These are phyloP conservation scores for Trametes hirsuta DNA, from an alignment of 1,284 basidiomycete species.

Conservation along the genomic window DNA sequence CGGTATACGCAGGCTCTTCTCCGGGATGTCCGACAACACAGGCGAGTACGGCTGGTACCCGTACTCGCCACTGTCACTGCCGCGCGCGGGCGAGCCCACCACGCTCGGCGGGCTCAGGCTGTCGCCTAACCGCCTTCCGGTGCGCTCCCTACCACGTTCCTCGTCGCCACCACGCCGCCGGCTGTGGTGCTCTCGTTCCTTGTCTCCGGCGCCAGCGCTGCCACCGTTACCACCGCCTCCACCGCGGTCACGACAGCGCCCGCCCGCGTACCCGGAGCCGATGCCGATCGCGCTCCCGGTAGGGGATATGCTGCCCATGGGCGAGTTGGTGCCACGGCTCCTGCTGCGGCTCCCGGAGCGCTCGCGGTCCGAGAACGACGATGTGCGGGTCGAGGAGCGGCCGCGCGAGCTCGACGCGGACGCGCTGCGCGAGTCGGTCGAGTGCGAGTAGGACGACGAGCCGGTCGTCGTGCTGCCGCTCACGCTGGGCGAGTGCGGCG, in stretches of 20 bases:
- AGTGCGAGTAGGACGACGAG: constrained; percentile 31
- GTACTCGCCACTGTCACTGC: constrained; percentile 22
- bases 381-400: constrained; percentile 56
- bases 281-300: constrained; percentile 47
- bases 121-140: constrained; percentile 47
- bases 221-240: constrained; percentile 1
- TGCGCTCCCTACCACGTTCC: constrained; percentile 45
- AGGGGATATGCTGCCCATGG: constrained; percentile 64
- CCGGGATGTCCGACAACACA: constrained; percentile 22
- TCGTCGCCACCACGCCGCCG: constrained; percentile 25
- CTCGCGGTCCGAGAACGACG: constrained; percentile 51
- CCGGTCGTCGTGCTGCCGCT: constrained; percentile 38
- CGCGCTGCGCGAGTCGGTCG: constrained; percentile 35
- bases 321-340: constrained; percentile 43
- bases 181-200: constrained; percentile 11
- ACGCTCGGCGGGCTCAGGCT: constrained; percentile 50
- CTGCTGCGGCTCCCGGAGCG: constrained; percentile 37
- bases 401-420: constrained; percentile 44
- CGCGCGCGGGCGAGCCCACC: constrained; percentile 33
- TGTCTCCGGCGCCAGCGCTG: too few relatives aligned
- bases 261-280: constrained; percentile 37
- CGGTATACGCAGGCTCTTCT: constrained; percentile 10
- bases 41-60: constrained; percentile 32
- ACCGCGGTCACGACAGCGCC: constrained; percentile 34
- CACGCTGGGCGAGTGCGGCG: constrained; percentile 30